Evolutionary conservation across 176 grass and related monocot genomes (phyloP), one percentile per base, ranked within the genome.

Genomic region (Avena atlantica): DNA sequence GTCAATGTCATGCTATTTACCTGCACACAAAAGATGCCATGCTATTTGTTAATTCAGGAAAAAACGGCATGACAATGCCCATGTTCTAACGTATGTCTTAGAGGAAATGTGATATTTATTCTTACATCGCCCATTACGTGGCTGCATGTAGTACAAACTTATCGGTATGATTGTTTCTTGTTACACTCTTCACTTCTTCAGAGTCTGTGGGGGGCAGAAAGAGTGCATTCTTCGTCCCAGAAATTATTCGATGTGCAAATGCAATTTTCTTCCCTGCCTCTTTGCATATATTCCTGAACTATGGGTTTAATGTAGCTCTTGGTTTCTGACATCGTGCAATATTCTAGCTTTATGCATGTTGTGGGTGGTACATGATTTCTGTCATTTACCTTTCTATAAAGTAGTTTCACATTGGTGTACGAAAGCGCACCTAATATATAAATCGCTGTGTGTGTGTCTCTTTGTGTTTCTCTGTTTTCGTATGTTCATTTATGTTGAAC

Each of bases 401-500:
- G 29, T 72, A 72, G 4, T 57, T 84, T 72, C 56, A 12, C 44
- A 31, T 27, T 84, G 17, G 8, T 31, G 25, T 70, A 71, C 1
- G 34, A 77, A 23, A 44, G 42, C 37, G 9, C 50, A 27, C 20
- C 27, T 19, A 70, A 72, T 83, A 17, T 6, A 45, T 56, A 84
- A 13, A 47, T 0, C 47, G 1, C 73, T 4, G 13, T 0, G 3
- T 0, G 3, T 13, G 34, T 25, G 63, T 66, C 15, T 55, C n/a
- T 34, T 56, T 59, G 23, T 60, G 19, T 13, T 50, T 12, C 45
- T 58, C 9, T 2, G 5, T 20, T 79, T 73, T 87, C 9, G 70
- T 74, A 63, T 47, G 72, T 70, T n/a, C 40, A 71, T 76, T 73
- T 89, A 12, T 73, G 48, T 48, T 91, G 76, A 19, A 47, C 57